These are phyloP conservation scores for Porodaedalea pini DNA, from an alignment of 1,284 basidiomycete genomes.

Conservation along the genomic window DNA sequence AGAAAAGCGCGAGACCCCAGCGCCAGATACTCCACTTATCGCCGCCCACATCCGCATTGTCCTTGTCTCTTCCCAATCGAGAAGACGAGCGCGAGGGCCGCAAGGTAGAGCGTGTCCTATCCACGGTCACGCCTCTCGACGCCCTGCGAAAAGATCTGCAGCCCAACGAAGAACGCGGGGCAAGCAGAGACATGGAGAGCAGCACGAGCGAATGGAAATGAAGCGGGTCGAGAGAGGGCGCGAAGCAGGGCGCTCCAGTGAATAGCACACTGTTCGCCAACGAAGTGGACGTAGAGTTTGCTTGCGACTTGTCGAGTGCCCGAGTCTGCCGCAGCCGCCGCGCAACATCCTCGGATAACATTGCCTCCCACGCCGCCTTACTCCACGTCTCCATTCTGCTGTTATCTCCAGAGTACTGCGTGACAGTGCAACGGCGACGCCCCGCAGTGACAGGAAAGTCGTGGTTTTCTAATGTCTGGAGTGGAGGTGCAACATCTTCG, in stretches of 20 bases:
- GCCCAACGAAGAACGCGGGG: constrained; percentile 25
- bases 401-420: not conserved
- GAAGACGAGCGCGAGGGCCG: not conserved
- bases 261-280: not conserved
- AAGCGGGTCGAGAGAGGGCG: constrained; percentile 41
- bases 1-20: constrained; percentile 32
- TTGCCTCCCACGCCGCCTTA: constrained; percentile 48
- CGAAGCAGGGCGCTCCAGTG: constrained; percentile 15
- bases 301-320: constrained; percentile 10
- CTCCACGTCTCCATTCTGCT: constrained; percentile 48
- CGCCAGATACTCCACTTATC: constrained; percentile 24
- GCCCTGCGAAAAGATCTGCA: not conserved
- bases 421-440: constrained; percentile 1
- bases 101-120: not conserved
- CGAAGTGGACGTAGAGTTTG: constrained; percentile 18
- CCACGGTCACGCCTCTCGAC: not conserved
- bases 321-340: constrained; percentile 29
- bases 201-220: constrained; percentile 45
- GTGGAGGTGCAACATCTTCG: not conserved
- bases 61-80: not conserved
- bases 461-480: not conserved
- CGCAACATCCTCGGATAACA: constrained; percentile 56
- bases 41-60: not conserved
- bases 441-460: not conserved
- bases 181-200: constrained; percentile 45